Conservation (phyloP, 2,329 filamentous ascomycete species). For the Talaromyces amestolkiae region DNA sequence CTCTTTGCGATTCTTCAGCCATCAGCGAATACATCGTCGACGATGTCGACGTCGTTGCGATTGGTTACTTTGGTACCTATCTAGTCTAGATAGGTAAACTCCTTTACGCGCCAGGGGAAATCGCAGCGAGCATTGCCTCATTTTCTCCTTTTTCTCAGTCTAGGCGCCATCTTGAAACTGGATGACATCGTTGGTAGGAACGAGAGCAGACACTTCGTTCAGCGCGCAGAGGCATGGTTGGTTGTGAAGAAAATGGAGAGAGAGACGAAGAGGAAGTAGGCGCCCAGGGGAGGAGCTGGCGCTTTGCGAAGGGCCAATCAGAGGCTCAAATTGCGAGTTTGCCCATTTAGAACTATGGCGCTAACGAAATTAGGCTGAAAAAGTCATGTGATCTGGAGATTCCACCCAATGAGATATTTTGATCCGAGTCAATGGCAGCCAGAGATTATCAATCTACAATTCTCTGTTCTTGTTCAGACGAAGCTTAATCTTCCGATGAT, state of each 20-base stretch:
- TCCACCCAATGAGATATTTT: background rate
- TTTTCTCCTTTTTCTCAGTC: background rate
- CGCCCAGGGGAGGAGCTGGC: conserved; percentile 4
- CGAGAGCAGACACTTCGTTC: background rate
- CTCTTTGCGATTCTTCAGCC: background rate
- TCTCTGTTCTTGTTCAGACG: background rate
- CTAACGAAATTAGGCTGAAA: background rate
- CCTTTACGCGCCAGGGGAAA: conserved; percentile 18
- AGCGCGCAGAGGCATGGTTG: conserved; percentile 15
- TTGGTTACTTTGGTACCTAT: conserved; percentile 2
- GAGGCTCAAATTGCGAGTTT: background rate
- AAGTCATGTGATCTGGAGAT: background rate
- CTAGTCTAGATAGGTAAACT: no score
- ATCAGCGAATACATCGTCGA: background rate
- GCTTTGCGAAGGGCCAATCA: conserved; percentile 14
- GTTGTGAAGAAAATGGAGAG: conserved; percentile 3
- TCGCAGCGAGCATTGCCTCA: background rate
- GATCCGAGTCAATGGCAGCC: background rate
- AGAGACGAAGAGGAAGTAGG: conserved; percentile 8
- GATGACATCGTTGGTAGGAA: conserved; percentile 11
- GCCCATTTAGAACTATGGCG: background rate
- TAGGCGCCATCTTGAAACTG: conserved; percentile 17
- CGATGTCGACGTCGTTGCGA: background rate
- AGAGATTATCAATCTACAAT: background rate
- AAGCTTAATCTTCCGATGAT: background rate